Conservation (phyloP, 179 eudicot genomes). For the Sideroxylon spinosum region DNA sequence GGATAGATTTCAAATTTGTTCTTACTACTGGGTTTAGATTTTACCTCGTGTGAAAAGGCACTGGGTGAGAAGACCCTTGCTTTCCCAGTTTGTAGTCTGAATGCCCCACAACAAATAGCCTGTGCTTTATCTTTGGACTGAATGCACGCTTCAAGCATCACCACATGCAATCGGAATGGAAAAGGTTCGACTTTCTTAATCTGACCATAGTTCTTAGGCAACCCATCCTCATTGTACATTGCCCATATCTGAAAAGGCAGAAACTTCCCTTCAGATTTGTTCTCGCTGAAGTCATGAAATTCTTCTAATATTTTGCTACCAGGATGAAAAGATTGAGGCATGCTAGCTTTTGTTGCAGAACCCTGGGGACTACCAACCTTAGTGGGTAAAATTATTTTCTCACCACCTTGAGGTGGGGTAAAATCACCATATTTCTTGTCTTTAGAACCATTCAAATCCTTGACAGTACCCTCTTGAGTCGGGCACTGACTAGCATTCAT, state of each 20-base stretch:
- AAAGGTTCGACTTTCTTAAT: constrained; percentile 19
- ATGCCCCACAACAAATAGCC: constrained; percentile 21
- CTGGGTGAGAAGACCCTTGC: neutral
- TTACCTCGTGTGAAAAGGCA: constrained; percentile 19
- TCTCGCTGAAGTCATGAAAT: constrained; percentile 17
- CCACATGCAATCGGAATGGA: constrained; percentile 14
- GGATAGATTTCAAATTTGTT: constrained; percentile 22
- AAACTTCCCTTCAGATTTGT: constrained; percentile 15
- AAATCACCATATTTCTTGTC: neutral
- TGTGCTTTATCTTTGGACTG: neutral
- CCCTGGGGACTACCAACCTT: neutral
- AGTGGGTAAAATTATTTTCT: neutral
- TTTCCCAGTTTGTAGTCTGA: constrained; percentile 5
- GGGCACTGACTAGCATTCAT: constrained; percentile 9
- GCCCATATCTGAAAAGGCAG: constrained; percentile 27
- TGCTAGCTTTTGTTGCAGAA: neutral
- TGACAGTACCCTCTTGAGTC: neutral
- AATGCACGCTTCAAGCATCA: constrained; percentile 16
- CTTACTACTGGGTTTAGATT: constrained; percentile 12
- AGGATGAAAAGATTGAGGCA: neutral
- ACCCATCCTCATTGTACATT: constrained; percentile 7
- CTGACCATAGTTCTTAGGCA: constrained; percentile 16
- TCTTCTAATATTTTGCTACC: neutral
- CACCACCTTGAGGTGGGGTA: constrained; percentile 1
- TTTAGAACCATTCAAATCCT: constrained; percentile 6